Conservation (phyloP, 495 filamentous ascomycete genomes). For the Hypoxylon fuscum region DNA sequence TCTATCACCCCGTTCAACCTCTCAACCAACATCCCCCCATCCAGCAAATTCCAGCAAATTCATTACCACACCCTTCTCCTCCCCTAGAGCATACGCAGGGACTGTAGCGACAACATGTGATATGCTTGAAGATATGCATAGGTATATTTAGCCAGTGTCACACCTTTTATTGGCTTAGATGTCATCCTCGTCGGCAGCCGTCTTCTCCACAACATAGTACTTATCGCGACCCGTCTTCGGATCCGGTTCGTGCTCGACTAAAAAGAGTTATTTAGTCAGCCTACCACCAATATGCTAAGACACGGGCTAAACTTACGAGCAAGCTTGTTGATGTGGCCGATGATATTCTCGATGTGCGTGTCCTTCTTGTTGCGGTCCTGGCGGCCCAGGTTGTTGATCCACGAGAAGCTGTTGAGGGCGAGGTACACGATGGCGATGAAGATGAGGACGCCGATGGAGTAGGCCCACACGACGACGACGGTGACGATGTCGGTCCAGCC, state of each 20-base stretch:
- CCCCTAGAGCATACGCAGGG: no score
- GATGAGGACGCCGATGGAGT: constrained; percentile 79
- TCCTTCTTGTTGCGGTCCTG: constrained; percentile 77
- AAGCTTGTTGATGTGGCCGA: constrained; percentile 74
- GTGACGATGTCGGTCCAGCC: constrained; percentile 78
- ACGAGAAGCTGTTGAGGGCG: constrained; percentile 72
- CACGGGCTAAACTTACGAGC: constrained; percentile 30
- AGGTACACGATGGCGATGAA: constrained; percentile 83
- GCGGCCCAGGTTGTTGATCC: constrained; percentile 79
- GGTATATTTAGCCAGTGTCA: no score
- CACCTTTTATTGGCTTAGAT: no score
- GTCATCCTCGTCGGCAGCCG: constrained; percentile 73
- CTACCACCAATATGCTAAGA: not conserved
- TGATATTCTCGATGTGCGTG: constrained; percentile 82
- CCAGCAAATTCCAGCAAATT: no score
- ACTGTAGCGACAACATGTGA: no score
- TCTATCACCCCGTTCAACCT: no score
- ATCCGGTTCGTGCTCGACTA: constrained; percentile 69
- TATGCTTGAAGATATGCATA: no score
- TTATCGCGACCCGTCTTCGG: constrained; percentile 64
- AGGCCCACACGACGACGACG: constrained; percentile 79
- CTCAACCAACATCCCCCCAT: no score
- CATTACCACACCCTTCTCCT: no score
- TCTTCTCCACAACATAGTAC: constrained; percentile 68
- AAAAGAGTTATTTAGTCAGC: constrained; percentile 39